A percentile compares a stretch with the other conserved stretches of the same genome.
phyloP scores from a whole-genome alignment of 164 flowering plant genomes.

The Annona cherimola region DNA sequence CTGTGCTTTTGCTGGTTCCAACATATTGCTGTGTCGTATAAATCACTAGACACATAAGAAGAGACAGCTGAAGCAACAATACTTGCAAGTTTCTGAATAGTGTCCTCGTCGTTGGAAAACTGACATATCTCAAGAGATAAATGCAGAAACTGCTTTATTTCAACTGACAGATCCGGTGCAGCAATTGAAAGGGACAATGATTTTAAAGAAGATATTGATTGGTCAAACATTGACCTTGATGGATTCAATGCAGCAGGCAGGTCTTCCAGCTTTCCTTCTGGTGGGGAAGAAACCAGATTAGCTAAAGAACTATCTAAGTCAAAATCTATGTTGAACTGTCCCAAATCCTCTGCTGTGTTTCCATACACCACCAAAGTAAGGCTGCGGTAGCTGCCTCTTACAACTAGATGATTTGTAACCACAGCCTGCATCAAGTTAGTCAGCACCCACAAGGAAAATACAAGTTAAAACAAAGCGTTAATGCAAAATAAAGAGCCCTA shows the following conservation, averaged over 20 bases:
- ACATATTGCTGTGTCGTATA: constrained; percentile 17
- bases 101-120: constrained; percentile 31
- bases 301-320: constrained; percentile 83
- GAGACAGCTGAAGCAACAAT: constrained; percentile 52
- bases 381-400: constrained; percentile 96
- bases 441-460: not conserved
- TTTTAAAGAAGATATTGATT: constrained; percentile 41
- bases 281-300: constrained; percentile 51
- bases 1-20: constrained; percentile 22
- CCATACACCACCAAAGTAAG: constrained; percentile 91
- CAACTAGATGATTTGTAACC: constrained; percentile 89
- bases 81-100: constrained; percentile 29
- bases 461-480: not conserved
- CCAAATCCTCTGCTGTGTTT: constrained; percentile 93
- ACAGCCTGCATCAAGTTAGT: constrained; percentile 59
- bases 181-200: constrained; percentile 38
- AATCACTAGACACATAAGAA: constrained; percentile 34
- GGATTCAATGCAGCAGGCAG: constrained; percentile 69
- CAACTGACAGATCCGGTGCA: constrained; percentile 44
- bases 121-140: constrained; percentile 49
- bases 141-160: constrained; percentile 51
- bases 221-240: constrained; percentile 43
- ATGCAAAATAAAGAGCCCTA: not conserved
- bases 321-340: constrained; percentile 88
- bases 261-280: constrained; percentile 86